Percentiles rank a stretch among this genome's conserved stretches.
Conservation (phyloP, 805 yeast genomes). For the Saccharomycopsis olivae region DNA sequence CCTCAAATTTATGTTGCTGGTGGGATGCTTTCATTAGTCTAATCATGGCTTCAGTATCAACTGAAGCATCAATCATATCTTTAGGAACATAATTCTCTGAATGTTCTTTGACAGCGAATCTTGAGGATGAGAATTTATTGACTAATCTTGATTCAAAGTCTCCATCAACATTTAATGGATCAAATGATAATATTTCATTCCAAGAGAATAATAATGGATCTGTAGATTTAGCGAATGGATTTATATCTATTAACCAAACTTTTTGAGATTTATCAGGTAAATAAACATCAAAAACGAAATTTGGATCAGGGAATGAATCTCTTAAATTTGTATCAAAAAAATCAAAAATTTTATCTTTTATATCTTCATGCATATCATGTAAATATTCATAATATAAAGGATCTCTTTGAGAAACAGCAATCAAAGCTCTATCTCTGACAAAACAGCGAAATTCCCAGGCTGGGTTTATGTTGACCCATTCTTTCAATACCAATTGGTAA, state of each 20-base stretch:
- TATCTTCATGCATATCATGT: slow-evolving; percentile 35
- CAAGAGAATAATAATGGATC: slow-evolving; percentile 75
- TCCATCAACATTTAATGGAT: slow-evolving; percentile 20
- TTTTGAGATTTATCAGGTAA: slow-evolving; percentile 62
- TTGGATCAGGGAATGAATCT: slow-evolving; percentile 40
- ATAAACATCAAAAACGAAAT: slow-evolving; percentile 71
- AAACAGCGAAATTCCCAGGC: slow-evolving; percentile 88
- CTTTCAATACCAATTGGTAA: slow-evolving; percentile 62
- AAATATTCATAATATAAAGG: slow-evolving; percentile 72
- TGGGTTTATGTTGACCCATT: slow-evolving; percentile 80
- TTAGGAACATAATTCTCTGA: slow-evolving; percentile 87
- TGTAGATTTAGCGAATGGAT: slow-evolving; percentile 72
- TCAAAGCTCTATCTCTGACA: slow-evolving; percentile 47
- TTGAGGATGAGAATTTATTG: slow-evolving; percentile 54
- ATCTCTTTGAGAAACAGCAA: slow-evolving; percentile 82
- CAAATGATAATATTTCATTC: slow-evolving; percentile 50
- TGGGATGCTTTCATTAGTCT: slow-evolving; percentile 58
- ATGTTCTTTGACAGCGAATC: slow-evolving; percentile 74
- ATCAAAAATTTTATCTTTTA: slow-evolving; percentile 37
- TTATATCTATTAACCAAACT: slow-evolving; percentile 71
- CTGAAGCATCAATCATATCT: slow-evolving; percentile 79
- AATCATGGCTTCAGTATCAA: slow-evolving; percentile 57
- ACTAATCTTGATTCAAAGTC: slow-evolving; percentile 54
- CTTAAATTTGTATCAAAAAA: slow-evolving; percentile 43
- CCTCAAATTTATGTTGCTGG: slow-evolving; percentile 23